Conservation (phyloP, 2,329 filamentous ascomycete genomes). For the Tympanopsis confertula region DNA sequence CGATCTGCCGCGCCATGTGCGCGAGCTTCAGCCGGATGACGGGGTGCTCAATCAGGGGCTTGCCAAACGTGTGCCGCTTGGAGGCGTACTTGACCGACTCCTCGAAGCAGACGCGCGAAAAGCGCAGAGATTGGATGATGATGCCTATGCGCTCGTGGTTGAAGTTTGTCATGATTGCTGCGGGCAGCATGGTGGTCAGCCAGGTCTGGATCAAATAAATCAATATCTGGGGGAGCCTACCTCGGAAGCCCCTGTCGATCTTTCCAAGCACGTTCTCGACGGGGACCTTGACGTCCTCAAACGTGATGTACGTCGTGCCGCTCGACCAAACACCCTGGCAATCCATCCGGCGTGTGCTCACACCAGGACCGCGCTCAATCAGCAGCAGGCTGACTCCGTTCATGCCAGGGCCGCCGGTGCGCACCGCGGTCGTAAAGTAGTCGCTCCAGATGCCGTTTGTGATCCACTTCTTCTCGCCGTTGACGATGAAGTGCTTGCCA, state of each 20-base stretch:
- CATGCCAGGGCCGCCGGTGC: slow-evolving; percentile 82
- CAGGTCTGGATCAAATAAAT: slow-evolving; percentile 5
- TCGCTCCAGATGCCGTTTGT: slow-evolving; percentile 95
- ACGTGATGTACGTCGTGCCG: slow-evolving; percentile 94
- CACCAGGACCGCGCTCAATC: slow-evolving; percentile 75
- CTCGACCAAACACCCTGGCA: slow-evolving; percentile 95
- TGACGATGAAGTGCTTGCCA: slow-evolving; percentile 98
- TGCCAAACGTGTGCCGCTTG: slow-evolving; percentile 94
- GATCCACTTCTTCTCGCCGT: slow-evolving; percentile 99
- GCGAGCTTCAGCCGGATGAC: slow-evolving; percentile 97
- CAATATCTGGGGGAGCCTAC: slow-evolving; percentile 20
- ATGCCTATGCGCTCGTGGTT: slow-evolving; percentile 99
- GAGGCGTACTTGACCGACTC: slow-evolving; percentile 93
- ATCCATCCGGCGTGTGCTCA: slow-evolving; percentile 91
- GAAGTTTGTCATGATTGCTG: slow-evolving; percentile 98
- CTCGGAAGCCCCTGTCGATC: slow-evolving; percentile 93
- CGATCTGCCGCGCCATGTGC: slow-evolving; percentile 96
- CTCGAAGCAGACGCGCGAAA: slow-evolving; percentile 93
- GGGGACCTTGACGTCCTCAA: slow-evolving; percentile 97
- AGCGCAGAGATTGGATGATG: slow-evolving; percentile 92
- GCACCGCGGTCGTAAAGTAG: slow-evolving; percentile 94
- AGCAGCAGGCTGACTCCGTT: slow-evolving; percentile 82
- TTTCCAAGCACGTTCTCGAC: slow-evolving; percentile 98
- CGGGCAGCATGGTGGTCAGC: not conserved
- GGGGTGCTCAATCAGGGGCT: slow-evolving; percentile 90